These are phyloP conservation scores for Basipetospora chlamydospora DNA, from an alignment of 2,329 filamentous ascomycete genomes.

Conservation along the genomic window DNA sequence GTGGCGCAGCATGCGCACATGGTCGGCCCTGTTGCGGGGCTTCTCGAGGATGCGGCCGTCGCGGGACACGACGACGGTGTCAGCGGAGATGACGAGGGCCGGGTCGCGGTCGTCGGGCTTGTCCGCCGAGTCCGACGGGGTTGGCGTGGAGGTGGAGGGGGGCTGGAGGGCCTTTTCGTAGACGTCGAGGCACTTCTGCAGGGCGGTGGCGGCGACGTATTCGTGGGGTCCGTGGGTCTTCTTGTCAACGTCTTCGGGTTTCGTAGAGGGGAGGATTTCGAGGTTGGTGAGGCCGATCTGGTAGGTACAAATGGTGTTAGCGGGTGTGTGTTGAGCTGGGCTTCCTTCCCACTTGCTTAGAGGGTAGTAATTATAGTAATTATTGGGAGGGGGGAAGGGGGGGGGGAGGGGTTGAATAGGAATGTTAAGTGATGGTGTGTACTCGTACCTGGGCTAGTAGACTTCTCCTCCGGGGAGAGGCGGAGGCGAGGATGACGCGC, in stretches of 20 bases:
- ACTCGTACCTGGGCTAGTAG: conserved; percentile 54
- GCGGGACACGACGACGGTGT: conserved; percentile 73
- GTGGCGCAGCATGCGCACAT: conserved; percentile 69
- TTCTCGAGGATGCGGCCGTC: conserved; percentile 79
- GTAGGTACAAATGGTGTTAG: not conserved
- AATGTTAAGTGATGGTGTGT: not conserved
- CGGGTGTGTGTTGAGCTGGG: no score
- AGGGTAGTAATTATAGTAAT: no score
- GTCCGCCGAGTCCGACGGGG: conserved; percentile 13
- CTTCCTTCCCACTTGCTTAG: no score
- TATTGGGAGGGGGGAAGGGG: not conserved
- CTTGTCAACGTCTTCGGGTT: conserved; percentile 79
- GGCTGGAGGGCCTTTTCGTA: conserved; percentile 31
- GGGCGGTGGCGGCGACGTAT: conserved; percentile 81
- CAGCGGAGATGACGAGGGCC: conserved; percentile 73
- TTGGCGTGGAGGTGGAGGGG: conserved; percentile 18
- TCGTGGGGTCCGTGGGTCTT: conserved; percentile 59
- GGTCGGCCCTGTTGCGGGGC: conserved; percentile 65
- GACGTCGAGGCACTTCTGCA: conserved; percentile 68
- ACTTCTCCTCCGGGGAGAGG: conserved; percentile 70
- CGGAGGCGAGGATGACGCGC: conserved; percentile 78
- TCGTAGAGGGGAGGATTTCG: conserved; percentile 70
- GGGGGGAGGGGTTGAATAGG: not conserved
- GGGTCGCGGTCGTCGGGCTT: conserved; percentile 48
- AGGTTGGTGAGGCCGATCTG: conserved; percentile 68